Percentiles rank a stretch among this genome's conserved stretches.
phyloP scores from a whole-genome alignment of 1,139 yeast species.

The Debaryomycetaceae sp. region DNA sequence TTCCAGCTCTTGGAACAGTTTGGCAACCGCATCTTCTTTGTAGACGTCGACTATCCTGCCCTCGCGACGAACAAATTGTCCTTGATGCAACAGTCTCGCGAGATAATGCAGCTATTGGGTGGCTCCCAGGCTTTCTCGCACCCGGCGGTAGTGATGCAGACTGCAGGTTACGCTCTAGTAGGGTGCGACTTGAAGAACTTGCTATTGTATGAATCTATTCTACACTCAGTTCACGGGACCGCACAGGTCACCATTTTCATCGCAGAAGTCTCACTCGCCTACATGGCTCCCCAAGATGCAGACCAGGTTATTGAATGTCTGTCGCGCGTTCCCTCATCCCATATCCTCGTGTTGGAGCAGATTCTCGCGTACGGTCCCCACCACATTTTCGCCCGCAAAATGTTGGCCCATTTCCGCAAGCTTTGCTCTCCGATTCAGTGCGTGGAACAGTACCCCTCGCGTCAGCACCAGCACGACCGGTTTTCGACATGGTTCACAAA shows the following conservation, averaged over 20 bases:
- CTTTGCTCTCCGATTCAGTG: slow-evolving; percentile 64
- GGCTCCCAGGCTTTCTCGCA: slow-evolving; percentile 1
- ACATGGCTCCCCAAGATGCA: slow-evolving; percentile 64
- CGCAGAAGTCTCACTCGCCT: slow-evolving; percentile 78
- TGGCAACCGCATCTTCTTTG: slow-evolving; percentile 29
- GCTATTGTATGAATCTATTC: slow-evolving; percentile 24
- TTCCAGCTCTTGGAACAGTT: slow-evolving; percentile 35
- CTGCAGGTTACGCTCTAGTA: slow-evolving; percentile 44
- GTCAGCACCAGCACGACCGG: slow-evolving; percentile 37
- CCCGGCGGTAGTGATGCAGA: slow-evolving; percentile 22
- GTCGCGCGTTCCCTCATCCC: slow-evolving; percentile 34
- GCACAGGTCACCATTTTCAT: slow-evolving; percentile 43
- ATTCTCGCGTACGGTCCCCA: slow-evolving; percentile 50
- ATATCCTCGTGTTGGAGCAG: slow-evolving; percentile 63
- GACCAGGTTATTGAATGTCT: slow-evolving; percentile 48
- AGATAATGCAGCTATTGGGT: slow-evolving; percentile 40
- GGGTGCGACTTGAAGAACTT: slow-evolving; percentile 62
- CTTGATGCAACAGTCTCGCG: slow-evolving; percentile 39
- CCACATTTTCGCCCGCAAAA: slow-evolving; percentile 65
- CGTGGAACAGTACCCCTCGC: slow-evolving; percentile 47
- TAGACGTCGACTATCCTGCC: slow-evolving; percentile 73
- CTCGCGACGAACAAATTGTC: slow-evolving; percentile 42
- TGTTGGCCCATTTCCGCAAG: slow-evolving; percentile 63
- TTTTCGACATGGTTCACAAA: slow-evolving; percentile 33
- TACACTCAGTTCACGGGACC: slow-evolving; percentile 15